Percentiles rank a stretch among this genome's conserved stretches.
phyloP scores from a whole-genome alignment of 352 stramenopile species.

The Globisporangium alternatum region DNA sequence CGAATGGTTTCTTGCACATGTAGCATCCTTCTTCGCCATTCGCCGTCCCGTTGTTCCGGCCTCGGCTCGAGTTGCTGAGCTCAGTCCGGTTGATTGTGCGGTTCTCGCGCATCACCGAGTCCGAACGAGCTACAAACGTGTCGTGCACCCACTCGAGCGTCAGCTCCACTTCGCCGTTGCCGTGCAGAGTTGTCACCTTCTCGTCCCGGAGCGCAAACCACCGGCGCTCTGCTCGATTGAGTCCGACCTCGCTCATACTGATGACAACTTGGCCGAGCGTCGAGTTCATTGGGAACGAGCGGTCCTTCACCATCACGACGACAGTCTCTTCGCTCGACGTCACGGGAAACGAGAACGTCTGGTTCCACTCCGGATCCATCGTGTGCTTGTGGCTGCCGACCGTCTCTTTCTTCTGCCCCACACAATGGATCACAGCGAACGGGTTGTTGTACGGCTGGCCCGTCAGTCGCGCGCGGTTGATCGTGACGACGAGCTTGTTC shows the following conservation, averaged over 20 bases:
- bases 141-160: conserved; percentile 90
- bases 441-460: conserved; percentile 88
- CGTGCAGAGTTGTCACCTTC: conserved; percentile 49
- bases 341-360: conserved; percentile 87
- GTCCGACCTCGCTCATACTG: conserved; percentile 73
- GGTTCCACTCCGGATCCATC: conserved; percentile 90
- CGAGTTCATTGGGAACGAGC: conserved; percentile 68
- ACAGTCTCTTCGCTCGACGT: conserved; percentile 71
- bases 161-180: conserved; percentile 84
- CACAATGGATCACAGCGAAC: conserved; percentile 74
- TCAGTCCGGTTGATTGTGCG: conserved; percentile 26
- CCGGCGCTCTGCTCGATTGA: conserved; percentile 74
- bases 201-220: conserved; percentile 84
- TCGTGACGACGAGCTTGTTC: conserved; percentile 89
- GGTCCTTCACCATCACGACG: conserved; percentile 70
- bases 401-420: conserved; percentile 86
- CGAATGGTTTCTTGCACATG: conserved; percentile 78
- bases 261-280: conserved; percentile 74
- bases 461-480: conserved; percentile 78
- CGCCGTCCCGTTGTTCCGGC: conserved; percentile 14
- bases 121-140: conserved; percentile 84
- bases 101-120: conserved; percentile 81
- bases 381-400: conserved; percentile 86
- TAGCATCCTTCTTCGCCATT: conserved; percentile 66
- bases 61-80: conserved; percentile 18